These are phyloP conservation scores for Camelina laxa DNA, from an alignment of 345 rosid genomes.

Conservation along the genomic window DNA sequence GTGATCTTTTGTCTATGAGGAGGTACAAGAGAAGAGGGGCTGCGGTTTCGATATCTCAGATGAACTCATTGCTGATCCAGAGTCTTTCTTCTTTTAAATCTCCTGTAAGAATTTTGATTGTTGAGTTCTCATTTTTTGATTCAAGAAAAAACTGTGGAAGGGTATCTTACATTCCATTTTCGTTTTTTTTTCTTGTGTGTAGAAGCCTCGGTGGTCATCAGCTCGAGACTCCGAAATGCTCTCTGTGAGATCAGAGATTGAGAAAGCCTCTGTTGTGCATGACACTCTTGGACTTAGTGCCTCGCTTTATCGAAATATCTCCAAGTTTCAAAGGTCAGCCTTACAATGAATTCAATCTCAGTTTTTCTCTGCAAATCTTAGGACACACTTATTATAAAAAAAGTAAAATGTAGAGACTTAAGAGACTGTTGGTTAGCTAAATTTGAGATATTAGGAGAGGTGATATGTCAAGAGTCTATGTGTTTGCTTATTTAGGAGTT, in stretches of 20 bases:
- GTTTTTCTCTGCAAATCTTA: neutral
- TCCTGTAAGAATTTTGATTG: constrained; percentile 51
- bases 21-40: constrained; percentile 15
- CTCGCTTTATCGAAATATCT: constrained; percentile 65
- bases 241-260: constrained; percentile 59
- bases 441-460: constrained; percentile 8
- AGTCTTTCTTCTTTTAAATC: constrained; percentile 50
- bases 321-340: constrained; percentile 66
- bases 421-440: constrained; percentile 9
- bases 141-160: neutral
- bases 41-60: constrained; percentile 56
- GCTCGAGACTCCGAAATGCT: constrained; percentile 64
- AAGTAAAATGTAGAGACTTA: neutral
- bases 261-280: constrained; percentile 54
- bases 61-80: constrained; percentile 58
- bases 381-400: neutral
- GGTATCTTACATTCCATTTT: neutral
- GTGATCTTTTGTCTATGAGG: constrained; percentile 33
- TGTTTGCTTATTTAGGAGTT: constrained; percentile 60
- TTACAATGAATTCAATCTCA: neutral
- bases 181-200: constrained; percentile 28
- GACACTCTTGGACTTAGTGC: constrained; percentile 50
- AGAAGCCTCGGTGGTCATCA: constrained; percentile 66
- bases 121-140: constrained; percentile 22
- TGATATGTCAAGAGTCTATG: constrained; percentile 9